phyloP scores from a whole-genome alignment of 2,329 filamentous ascomycete genomes.

The Pestalotiopsis sp. region DNA sequence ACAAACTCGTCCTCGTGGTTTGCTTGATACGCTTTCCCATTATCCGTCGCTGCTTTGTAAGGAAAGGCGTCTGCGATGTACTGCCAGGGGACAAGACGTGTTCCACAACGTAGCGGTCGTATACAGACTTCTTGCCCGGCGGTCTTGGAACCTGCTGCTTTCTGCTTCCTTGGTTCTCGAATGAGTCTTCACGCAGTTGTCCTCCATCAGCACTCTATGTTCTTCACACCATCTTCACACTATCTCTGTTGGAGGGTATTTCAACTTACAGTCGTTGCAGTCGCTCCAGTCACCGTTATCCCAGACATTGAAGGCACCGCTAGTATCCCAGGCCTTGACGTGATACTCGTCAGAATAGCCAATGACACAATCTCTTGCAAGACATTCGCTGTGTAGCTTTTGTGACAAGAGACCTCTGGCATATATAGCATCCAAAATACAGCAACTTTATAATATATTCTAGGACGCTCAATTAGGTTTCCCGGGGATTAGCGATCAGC shows the following conservation, averaged over 20 bases:
- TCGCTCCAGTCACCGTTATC: conserved; percentile 7
- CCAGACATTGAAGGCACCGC: not conserved
- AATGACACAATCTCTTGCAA: not conserved
- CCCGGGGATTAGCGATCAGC: no score
- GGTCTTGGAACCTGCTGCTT: not conserved
- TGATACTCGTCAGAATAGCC: not conserved
- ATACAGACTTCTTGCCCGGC: not conserved
- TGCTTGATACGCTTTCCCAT: not conserved
- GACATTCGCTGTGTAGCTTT: no score
- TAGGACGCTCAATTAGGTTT: no score
- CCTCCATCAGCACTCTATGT: no score
- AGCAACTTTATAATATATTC: no score
- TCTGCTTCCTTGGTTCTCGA: no score
- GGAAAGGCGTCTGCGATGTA: not conserved
- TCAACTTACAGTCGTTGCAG: conserved; percentile 11
- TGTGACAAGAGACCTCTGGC: no score
- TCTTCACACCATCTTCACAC: no score
- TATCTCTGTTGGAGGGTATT: not conserved
- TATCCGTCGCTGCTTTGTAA: not conserved
- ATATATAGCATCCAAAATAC: no score
- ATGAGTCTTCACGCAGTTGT: no score
- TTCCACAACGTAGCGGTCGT: not conserved
- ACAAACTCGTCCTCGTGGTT: not conserved
- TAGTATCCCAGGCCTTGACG: not conserved
- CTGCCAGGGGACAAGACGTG: not conserved